Conservation (phyloP, 2,329 filamentous ascomycete genomes). For the Sarocladium brachiariae region DNA sequence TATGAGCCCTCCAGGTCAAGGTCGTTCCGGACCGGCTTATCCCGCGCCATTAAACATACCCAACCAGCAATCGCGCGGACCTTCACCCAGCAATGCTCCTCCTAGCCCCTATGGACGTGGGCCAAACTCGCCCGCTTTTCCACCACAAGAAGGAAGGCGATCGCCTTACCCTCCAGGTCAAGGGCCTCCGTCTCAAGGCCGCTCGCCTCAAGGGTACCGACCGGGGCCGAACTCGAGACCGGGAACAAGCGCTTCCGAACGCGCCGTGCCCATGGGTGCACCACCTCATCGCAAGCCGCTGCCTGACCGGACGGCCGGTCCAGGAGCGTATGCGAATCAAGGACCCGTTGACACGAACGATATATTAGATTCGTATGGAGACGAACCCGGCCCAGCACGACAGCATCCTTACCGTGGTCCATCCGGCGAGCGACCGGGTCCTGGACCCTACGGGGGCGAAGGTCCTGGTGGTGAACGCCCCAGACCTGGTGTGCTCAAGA, state of each 20-base stretch:
- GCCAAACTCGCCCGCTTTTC: constrained; percentile 22
- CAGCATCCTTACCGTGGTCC: constrained; percentile 5
- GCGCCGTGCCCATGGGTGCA: neutral
- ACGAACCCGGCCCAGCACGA: constrained; percentile 2
- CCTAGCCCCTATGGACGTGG: constrained; percentile 25
- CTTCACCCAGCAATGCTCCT: constrained; percentile 23
- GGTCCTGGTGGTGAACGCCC: constrained; percentile 52
- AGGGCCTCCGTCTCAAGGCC: constrained; percentile 15
- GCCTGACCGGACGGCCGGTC: neutral
- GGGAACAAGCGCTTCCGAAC: constrained; percentile 7
- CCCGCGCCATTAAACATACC: constrained; percentile 35
- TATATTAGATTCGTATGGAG: constrained; percentile 4
- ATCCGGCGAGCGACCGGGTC: constrained; percentile 7
- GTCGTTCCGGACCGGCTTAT: constrained; percentile 21
- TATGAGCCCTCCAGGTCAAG: constrained; percentile 33
- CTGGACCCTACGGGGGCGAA: constrained; percentile 9
- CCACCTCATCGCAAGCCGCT: constrained; percentile 1
- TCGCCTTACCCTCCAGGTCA: constrained; percentile 19
- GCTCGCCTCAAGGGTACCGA: constrained; percentile 12
- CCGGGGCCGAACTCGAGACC: neutral
- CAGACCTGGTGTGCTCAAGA: constrained; percentile 73
- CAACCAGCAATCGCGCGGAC: constrained; percentile 36
- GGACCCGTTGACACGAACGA: constrained; percentile 1
- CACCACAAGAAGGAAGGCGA: constrained; percentile 25
- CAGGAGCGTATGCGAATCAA: neutral